Conservation (phyloP, 2,329 filamentous ascomycete genomes). For the Exserohilum rostratum region DNA sequence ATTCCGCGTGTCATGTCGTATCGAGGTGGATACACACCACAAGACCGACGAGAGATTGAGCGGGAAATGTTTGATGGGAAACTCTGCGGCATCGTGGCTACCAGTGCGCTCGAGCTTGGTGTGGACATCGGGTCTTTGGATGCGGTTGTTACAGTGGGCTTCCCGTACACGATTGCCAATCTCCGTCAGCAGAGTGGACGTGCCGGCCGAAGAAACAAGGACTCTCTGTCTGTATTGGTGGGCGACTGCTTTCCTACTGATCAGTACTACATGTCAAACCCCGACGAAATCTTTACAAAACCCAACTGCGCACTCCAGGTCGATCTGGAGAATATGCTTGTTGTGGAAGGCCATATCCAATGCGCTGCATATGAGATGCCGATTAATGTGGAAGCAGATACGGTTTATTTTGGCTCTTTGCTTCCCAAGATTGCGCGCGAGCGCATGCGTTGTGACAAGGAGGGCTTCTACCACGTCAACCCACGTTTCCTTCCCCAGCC, state of each 20-base stretch:
- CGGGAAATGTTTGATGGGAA: constrained; percentile 97
- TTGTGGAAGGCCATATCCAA: constrained; percentile 91
- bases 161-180: constrained; percentile 95
- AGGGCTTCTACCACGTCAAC: constrained; percentile 89
- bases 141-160: constrained; percentile 91
- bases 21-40: constrained; percentile 89
- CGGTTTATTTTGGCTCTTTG: constrained; percentile 77
- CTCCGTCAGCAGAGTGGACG: constrained; percentile 92
- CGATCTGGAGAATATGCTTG: constrained; percentile 88
- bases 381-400: constrained; percentile 77
- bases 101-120: constrained; percentile 88
- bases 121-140: constrained; percentile 95
- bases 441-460: constrained; percentile 72
- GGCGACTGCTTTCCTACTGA: constrained; percentile 90
- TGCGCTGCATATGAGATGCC: constrained; percentile 97
- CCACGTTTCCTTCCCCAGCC: constrained; percentile 85
- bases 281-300: constrained; percentile 89
- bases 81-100: constrained; percentile 90
- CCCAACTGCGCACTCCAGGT: constrained; percentile 89
- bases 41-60: constrained; percentile 87
- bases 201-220: constrained; percentile 84
- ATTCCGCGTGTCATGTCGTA: constrained; percentile 90
- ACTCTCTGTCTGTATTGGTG: constrained; percentile 87
- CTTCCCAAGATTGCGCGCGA: constrained; percentile 74
- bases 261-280: constrained; percentile 97